Evolutionary conservation across 2,329 filamentous ascomycete genomes (phyloP).

Genomic region (Hypoxylon sp.): DNA sequence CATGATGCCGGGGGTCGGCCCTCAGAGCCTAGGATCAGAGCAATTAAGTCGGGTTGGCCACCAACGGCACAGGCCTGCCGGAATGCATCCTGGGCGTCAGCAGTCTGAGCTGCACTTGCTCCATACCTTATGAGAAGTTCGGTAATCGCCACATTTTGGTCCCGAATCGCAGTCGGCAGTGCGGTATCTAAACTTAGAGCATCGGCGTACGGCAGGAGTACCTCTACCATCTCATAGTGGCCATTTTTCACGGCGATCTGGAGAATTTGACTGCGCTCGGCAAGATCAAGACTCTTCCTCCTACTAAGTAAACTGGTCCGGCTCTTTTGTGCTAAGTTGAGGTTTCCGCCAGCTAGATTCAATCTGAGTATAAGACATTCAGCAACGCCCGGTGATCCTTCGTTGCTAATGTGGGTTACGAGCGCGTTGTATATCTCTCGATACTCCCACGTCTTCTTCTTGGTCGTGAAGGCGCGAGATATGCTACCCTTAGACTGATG

Average conservation of each 20-base stretch:
- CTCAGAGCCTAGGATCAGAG: conserved; percentile 65
- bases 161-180: conserved; percentile 65
- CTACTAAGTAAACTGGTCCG: conserved; percentile 65
- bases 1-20: conserved; percentile 61
- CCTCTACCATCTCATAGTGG: conserved; percentile 67
- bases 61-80: conserved; percentile 65
- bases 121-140: conserved; percentile 67
- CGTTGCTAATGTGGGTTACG: conserved; percentile 64
- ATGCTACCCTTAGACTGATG: conserved; percentile 59
- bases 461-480: conserved; percentile 63
- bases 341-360: conserved; percentile 64
- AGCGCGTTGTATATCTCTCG: conserved; percentile 68
- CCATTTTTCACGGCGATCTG: conserved; percentile 66
- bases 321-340: conserved; percentile 65
- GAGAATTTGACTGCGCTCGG: conserved; percentile 67
- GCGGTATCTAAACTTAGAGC: conserved; percentile 65
- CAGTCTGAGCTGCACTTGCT: conserved; percentile 63
- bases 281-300: conserved; percentile 65
- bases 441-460: conserved; percentile 67
- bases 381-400: conserved; percentile 68
- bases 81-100: conserved; percentile 69
- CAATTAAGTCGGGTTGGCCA: conserved; percentile 63
- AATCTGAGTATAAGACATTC: conserved; percentile 69
- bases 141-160: conserved; percentile 60
- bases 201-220: conserved; percentile 69